These are phyloP conservation scores for Dendryphion nanum DNA, from an alignment of 2,329 filamentous ascomycete species.

Conservation along the genomic window DNA sequence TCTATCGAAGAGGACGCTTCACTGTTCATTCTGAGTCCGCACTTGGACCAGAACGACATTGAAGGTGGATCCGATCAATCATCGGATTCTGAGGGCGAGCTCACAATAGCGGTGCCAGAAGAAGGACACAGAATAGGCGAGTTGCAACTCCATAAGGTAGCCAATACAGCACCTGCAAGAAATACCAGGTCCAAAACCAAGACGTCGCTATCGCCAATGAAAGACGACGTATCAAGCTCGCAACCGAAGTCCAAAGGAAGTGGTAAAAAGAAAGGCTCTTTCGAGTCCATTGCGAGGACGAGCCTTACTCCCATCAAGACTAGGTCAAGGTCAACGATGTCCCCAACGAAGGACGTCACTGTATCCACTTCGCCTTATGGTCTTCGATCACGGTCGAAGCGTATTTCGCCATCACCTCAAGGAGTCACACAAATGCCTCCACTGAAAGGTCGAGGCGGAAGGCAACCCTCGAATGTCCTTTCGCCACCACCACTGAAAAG, in stretches of 20 bases:
- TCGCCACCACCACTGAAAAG: too few relatives aligned
- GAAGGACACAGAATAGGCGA: conserved; percentile 20
- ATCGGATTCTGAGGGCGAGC: conserved; percentile 9
- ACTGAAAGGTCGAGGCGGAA: too few relatives aligned
- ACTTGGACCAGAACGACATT: too few relatives aligned
- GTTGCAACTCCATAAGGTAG: conserved; percentile 16
- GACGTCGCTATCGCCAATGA: conserved; percentile 17
- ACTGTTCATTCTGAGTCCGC: neutral
- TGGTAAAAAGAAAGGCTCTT: conserved; percentile 20
- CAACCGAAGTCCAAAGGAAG: conserved; percentile 11
- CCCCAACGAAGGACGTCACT: conserved; percentile 16
- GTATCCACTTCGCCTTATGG: conserved; percentile 24
- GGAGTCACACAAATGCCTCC: too few relatives aligned
- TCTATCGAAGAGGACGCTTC: conserved; percentile 25
- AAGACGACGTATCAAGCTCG: conserved; percentile 10
- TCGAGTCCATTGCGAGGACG: conserved; percentile 11
- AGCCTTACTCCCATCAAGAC: conserved; percentile 18
- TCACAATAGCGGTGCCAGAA: conserved; percentile 18
- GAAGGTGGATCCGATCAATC: conserved; percentile 3
- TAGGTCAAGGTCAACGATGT: conserved; percentile 16
- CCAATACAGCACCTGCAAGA: conserved; percentile 24
- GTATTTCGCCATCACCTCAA: conserved; percentile 4
- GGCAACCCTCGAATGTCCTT: too few relatives aligned
- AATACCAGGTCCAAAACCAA: conserved; percentile 35
- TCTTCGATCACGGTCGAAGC: conserved; percentile 28